A percentile compares a stretch with the other conserved stretches of the same genome.
Conservation (phyloP, 192 early-diverging fungal genomes). For the Anaeromyces robustus region DNA sequence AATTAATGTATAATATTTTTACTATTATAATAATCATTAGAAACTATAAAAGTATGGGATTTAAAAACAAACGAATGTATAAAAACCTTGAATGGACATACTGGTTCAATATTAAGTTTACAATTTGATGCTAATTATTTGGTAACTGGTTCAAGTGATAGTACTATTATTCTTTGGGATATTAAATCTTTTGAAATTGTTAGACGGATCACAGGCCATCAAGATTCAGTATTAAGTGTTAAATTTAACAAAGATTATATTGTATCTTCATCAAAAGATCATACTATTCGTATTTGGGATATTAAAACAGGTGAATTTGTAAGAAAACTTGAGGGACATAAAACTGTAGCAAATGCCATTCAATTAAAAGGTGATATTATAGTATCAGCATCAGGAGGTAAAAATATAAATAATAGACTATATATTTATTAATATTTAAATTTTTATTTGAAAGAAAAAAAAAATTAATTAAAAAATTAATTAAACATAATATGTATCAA, state of each 20-base stretch:
- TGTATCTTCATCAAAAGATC: slow-evolving; percentile 78
- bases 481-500: too few species aligned
- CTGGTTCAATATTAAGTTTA: slow-evolving; percentile 67
- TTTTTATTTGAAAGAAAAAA: too few species aligned
- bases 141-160: slow-evolving; percentile 57
- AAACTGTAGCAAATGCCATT: slow-evolving; percentile 44
- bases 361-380: slow-evolving; percentile 42
- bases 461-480: too few species aligned
- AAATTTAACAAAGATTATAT: slow-evolving; percentile 57
- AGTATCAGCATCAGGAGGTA: slow-evolving; percentile 59
- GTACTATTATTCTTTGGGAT: slow-evolving; percentile 55
- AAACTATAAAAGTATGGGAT: slow-evolving; percentile 56
- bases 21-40: background rate
- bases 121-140: slow-evolving; percentile 56
- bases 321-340: slow-evolving; percentile 21
- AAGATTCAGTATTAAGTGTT: background rate
- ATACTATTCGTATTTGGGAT: slow-evolving; percentile 67
- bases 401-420: background rate
- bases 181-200: slow-evolving; percentile 27
- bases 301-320: slow-evolving; percentile 31
- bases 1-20: too few species aligned
- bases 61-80: slow-evolving; percentile 22
- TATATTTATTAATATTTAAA: too few species aligned
- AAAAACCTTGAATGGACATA: slow-evolving; percentile 52
- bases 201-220: slow-evolving; percentile 50